Evolutionary conservation across 768 basidiomycete species (phyloP), one percentile per base, ranked within the genome.

Genomic region (Panellus pusillus): DNA sequence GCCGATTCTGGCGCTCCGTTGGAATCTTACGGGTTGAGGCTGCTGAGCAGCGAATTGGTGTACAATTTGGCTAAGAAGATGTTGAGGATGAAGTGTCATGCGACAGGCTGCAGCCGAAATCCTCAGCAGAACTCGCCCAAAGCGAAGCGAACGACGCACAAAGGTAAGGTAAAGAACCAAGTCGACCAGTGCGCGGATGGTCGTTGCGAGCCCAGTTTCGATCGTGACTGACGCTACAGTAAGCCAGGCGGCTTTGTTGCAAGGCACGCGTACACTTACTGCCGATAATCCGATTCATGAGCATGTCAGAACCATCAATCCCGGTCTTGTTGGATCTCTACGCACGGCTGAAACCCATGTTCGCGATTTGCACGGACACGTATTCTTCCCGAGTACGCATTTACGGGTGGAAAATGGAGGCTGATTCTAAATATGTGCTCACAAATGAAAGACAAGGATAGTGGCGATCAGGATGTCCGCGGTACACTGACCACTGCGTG

Each of bases 11-110:
- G 46, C 20, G 9, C 8, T 1, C 15, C 35, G 14, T 24, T 35
- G 3, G 32, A 7, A 11, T 2, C 32, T 7, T 72, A 70, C 6
- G 70, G 63, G 55, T 73, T 74, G 52, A 74, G 48, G 52, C 66
- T 70, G 19, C 71, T 71, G 63, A 74, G 61, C 32, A 74, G 60
- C 3, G 70, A 69, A 57, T 73, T 74, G n/a, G 71, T 70, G 60
- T 74, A 74, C 15, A 72, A 50, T 61, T 72, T 72, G 37, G 66
- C 68, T 6, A 74, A 61, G 0, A 71, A 68, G 15, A 72, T 46
- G 49, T 71, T 71, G 65, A 74, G 72, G 6, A 65, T 52, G 2
- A 73, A 63, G 40, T 72, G 70, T 6, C 65, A 19, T n/a, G n/a
- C 59, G 37, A 56, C 20, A 31, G 54, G 54, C 55, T 57, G 44